phyloP scores from a whole-genome alignment of 495 filamentous ascomycete genomes.

The Neurospora intermedia region DNA sequence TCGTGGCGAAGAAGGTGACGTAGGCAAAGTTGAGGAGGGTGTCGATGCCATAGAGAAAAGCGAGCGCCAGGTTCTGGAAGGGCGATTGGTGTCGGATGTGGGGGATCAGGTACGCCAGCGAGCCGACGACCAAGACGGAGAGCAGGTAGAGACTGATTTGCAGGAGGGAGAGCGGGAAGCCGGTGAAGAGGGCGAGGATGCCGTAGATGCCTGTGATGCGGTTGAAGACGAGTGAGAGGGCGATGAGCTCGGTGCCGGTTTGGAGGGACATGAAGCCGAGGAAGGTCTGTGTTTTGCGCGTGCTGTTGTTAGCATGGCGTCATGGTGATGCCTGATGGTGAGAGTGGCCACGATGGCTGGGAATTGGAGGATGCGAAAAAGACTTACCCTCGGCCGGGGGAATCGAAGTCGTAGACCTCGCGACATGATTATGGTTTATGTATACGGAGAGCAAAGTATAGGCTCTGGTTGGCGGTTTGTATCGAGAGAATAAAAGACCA shows the following conservation, averaged over 20 bases:
- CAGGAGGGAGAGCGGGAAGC: slow-evolving; percentile 46
- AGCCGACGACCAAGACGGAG: slow-evolving; percentile 55
- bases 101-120: slow-evolving; percentile 52
- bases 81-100: slow-evolving; percentile 61
- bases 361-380: not conserved
- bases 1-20: slow-evolving; percentile 66
- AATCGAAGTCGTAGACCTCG: slow-evolving; percentile 14
- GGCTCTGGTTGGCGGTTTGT: not conserved
- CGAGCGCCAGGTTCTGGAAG: slow-evolving; percentile 56
- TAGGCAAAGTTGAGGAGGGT: slow-evolving; percentile 65
- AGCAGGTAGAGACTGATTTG: slow-evolving; percentile 79
- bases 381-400: slow-evolving; percentile 27
- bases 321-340: too few relatives aligned
- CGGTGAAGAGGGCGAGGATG: slow-evolving; percentile 74
- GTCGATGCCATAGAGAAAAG: slow-evolving; percentile 73
- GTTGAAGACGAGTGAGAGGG: slow-evolving; percentile 71
- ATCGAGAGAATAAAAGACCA: not conserved
- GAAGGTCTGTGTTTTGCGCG: slow-evolving; percentile 47
- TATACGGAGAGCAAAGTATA: not conserved
- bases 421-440: not conserved
- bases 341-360: not conserved
- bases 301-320: too few relatives aligned
- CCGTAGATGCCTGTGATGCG: slow-evolving; percentile 83
- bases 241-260: slow-evolving; percentile 72
- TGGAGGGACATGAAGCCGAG: slow-evolving; percentile 76